phyloP scores from a whole-genome alignment of 768 basidiomycete species.

The Tricholoma hemisulphureum region DNA sequence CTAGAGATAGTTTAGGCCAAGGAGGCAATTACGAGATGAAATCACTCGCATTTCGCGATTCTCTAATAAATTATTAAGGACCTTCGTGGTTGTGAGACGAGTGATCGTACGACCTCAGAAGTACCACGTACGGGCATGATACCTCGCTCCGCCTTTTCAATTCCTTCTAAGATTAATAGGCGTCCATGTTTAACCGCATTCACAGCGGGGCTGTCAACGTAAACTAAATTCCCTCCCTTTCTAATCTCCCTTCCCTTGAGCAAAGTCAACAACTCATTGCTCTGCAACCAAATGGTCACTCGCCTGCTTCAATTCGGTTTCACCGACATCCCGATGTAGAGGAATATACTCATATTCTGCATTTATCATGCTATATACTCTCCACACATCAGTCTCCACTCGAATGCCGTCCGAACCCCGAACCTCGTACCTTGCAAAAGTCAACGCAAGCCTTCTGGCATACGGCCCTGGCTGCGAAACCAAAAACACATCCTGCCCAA shows the following conservation, averaged over 20 bases:
- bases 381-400: neutral
- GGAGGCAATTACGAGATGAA: neutral
- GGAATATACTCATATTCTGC: slow-evolving; percentile 69
- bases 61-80: slow-evolving; percentile 67
- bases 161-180: slow-evolving; percentile 63
- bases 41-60: slow-evolving; percentile 62
- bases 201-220: slow-evolving; percentile 67
- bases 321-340: slow-evolving; percentile 67
- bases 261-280: neutral
- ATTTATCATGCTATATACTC: slow-evolving; percentile 57
- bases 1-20: slow-evolving; percentile 25
- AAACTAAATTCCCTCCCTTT: slow-evolving; percentile 58
- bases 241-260: slow-evolving; percentile 58
- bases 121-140: slow-evolving; percentile 59
- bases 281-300: slow-evolving; percentile 1
- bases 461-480: slow-evolving; percentile 68
- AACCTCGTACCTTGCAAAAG: slow-evolving; percentile 52
- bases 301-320: slow-evolving; percentile 68
- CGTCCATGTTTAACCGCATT: slow-evolving; percentile 65
- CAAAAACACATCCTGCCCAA: slow-evolving; percentile 67
- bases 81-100: slow-evolving; percentile 23
- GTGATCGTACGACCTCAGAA: neutral
- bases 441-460: slow-evolving; percentile 58
- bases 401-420: neutral
- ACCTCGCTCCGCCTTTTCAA: slow-evolving; percentile 70